Percentiles rank a stretch among this genome's conserved stretches.
Evolutionary conservation across 352 stramenopile genomes (phyloP).

Genomic region (Globisporangium emineosum): DNA sequence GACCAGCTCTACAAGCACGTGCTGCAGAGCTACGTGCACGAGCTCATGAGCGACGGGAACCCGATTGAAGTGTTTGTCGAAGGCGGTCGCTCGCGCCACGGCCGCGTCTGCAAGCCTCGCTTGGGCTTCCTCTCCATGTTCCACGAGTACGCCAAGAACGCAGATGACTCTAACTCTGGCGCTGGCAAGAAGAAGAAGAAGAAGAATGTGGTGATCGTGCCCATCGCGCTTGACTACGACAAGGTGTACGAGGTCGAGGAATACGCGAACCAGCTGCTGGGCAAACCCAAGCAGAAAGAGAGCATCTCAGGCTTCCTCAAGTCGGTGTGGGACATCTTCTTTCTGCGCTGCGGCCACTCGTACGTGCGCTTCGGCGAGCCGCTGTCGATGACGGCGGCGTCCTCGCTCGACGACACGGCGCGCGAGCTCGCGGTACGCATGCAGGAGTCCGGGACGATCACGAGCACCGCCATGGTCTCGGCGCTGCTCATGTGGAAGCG

Average conservation of each 20-base stretch:
- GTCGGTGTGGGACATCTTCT: slow-evolving; percentile 71
- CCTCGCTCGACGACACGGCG: slow-evolving; percentile 45
- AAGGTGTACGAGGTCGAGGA: slow-evolving; percentile 86
- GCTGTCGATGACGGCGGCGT: slow-evolving; percentile 48
- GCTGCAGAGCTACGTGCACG: slow-evolving; percentile 81
- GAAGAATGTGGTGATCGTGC: slow-evolving; percentile 70
- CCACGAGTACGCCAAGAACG: slow-evolving; percentile 44
- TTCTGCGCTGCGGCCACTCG: slow-evolving; percentile 72
- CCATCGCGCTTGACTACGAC: slow-evolving; percentile 89
- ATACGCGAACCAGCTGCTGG: slow-evolving; percentile 85
- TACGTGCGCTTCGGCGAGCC: slow-evolving; percentile 84
- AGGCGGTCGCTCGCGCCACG: slow-evolving; percentile 79
- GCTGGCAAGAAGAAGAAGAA: slow-evolving; percentile 27
- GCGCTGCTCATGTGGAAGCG: slow-evolving; percentile 81
- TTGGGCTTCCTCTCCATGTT: slow-evolving; percentile 79
- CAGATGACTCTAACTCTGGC: slow-evolving; percentile 10
- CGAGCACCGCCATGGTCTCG: slow-evolving; percentile 67
- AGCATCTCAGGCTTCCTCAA: slow-evolving; percentile 68
- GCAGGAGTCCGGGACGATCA: slow-evolving; percentile 74
- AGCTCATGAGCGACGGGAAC: slow-evolving; percentile 75
- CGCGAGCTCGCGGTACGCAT: slow-evolving; percentile 61
- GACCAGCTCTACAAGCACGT: slow-evolving; percentile 84
- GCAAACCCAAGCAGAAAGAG: slow-evolving; percentile 84
- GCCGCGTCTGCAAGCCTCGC: slow-evolving; percentile 67
- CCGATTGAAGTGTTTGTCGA: slow-evolving; percentile 89